Base-by-base conservation (phyloP, 2,329 filamentous ascomycete species). In the Amauroascus verrucosus region DNA sequence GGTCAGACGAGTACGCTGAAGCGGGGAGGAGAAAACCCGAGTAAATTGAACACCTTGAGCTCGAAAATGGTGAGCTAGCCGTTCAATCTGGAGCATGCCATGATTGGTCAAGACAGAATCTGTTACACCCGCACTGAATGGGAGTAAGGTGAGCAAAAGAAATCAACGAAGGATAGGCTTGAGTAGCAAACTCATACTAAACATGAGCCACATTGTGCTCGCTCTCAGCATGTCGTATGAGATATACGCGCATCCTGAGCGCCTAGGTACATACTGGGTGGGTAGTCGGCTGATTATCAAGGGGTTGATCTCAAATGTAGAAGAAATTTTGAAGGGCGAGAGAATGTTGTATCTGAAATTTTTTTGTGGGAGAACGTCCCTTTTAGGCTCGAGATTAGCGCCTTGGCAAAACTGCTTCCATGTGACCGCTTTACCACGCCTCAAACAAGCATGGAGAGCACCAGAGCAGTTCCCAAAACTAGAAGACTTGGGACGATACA, bases 191-290 rank as follows among this genome's bases (percentile, higher is more conserved):
- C 48, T 54, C 49, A 54, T 61, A 59, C 62, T 58, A 57, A 60
- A 62, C 59, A 78, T 50, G 85, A 84, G 60, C 58, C 56, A 93
- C 84, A 67, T 95, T 95, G 72, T 95, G 87, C 60, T 93, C 86
- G 11, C 88, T 91, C 72, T 95, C 88, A 65, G 84, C 88, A 74
- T 95, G 89, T 54, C 89, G 83, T 63, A 94, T 81, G 62, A 95
- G 77, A 62, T 90, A 81, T 53, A 95, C 70, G 64, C 76, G 78
- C 78, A 85, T 80, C 33, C 51, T 60, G 51, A 35, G 20, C 11
- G 9, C 13, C 2, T n/a, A 9, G 16, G 38, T 24, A 26, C 37
- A 44, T 51, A n/a, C 16, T 33, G 46, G 9, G 18, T 14, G 16
- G 48, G 3, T 20, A 35, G 14, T 11, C n/a, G 16, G 26, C n/a